Evolutionary conservation across 371 early-diverging fungal genomes (phyloP).

Genomic region (Polyrhizophydium stewartii): DNA sequence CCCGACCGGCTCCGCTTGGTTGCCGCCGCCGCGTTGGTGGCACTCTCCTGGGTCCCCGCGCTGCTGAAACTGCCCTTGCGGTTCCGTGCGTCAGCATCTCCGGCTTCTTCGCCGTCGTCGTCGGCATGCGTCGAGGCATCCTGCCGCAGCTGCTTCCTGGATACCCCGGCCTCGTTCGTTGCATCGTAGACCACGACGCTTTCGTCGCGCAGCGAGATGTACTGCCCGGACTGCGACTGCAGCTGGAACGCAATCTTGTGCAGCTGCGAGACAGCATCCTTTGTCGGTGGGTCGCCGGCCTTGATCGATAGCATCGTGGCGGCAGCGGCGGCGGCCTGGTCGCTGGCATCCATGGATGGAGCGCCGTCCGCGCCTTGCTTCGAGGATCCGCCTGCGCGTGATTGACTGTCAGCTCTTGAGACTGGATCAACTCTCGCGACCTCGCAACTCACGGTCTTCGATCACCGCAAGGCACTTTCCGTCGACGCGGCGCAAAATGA

Average conservation of each 20-base stretch:
- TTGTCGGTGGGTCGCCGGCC: not conserved
- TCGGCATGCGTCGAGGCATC: not conserved
- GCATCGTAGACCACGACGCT: not conserved
- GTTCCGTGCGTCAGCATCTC: not conserved
- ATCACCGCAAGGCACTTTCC: slow-evolving; percentile 8
- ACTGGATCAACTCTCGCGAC: too few relatives aligned
- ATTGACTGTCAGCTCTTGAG: slow-evolving; percentile 1
- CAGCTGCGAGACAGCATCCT: slow-evolving; percentile 70
- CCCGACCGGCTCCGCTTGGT: not conserved
- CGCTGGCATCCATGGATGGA: too few relatives aligned
- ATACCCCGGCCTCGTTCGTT: too few relatives aligned
- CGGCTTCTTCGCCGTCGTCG: not conserved
- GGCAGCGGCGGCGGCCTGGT: too few relatives aligned
- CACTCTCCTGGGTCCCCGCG: too few relatives aligned
- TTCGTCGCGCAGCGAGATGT: slow-evolving; percentile 3
- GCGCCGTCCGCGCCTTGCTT: too few relatives aligned
- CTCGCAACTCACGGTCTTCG: not conserved
- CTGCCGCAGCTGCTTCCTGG: not conserved
- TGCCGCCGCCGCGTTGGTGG: not conserved
- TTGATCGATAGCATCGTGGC: too few relatives aligned
- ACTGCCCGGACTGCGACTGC: slow-evolving; percentile 31
- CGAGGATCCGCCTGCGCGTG: too few relatives aligned
- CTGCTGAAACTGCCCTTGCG: too few relatives aligned
- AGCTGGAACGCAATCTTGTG: slow-evolving; percentile 90
- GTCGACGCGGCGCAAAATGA: slow-evolving; percentile 54